Evolutionary conservation across 148 eudicot species (phyloP).

Genomic region (Rhododendron ovatum): DNA sequence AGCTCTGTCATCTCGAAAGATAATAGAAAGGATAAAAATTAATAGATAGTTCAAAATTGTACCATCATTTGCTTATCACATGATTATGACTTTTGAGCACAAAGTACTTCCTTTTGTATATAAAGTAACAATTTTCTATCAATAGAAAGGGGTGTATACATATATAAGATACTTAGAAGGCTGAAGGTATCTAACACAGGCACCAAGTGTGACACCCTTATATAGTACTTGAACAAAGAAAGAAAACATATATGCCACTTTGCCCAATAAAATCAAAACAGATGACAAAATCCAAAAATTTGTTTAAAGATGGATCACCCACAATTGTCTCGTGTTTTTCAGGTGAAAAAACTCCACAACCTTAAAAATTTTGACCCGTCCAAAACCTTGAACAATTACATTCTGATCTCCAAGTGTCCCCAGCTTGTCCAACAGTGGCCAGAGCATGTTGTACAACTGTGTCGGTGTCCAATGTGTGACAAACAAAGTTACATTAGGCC

Average conservation of each 20-base stretch:
- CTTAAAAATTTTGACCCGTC: not conserved
- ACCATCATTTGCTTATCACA: not conserved
- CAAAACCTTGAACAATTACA: not conserved
- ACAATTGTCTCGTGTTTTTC: not conserved
- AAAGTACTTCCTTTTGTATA: not conserved
- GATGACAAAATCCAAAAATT: not conserved
- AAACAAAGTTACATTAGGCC: not conserved
- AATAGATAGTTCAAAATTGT: conserved; percentile 9
- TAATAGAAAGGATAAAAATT: not conserved
- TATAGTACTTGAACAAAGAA: not conserved
- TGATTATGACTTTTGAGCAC: not conserved
- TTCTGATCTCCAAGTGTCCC: not conserved
- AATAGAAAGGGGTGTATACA: not conserved
- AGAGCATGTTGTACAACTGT: not conserved
- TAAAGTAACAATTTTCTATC: not conserved
- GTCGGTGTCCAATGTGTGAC: not conserved
- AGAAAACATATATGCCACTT: not conserved
- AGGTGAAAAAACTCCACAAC: not conserved
- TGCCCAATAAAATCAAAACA: not conserved
- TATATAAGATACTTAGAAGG: not conserved
- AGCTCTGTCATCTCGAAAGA: conserved; percentile 38
- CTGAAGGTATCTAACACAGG: not conserved
- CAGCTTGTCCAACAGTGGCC: not conserved
- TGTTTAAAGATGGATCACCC: not conserved
- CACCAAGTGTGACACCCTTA: not conserved